Conservation (phyloP, 1,284 basidiomycete species). For the Athelia psychrophila region DNA sequence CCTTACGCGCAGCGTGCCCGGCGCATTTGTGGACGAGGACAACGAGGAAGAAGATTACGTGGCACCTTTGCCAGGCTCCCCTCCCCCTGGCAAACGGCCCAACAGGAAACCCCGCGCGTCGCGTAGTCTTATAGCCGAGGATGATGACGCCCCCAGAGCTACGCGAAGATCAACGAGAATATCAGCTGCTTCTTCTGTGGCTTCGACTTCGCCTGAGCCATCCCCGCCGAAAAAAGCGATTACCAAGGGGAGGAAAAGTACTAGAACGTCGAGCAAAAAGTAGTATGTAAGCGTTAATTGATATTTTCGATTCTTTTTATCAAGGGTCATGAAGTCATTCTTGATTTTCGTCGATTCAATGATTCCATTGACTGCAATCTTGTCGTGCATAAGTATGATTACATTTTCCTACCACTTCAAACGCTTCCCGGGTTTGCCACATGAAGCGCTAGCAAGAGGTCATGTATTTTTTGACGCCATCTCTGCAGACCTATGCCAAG, state of each 20-base stretch:
- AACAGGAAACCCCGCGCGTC: not conserved
- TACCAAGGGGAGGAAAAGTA: not conserved
- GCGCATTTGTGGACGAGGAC: slow-evolving; percentile 51
- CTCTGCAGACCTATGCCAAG: too few relatives aligned
- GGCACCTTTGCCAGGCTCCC: slow-evolving; percentile 45
- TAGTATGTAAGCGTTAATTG: not conserved
- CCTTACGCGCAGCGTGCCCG: slow-evolving; percentile 47
- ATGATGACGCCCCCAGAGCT: not conserved
- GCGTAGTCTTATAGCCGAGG: not conserved
- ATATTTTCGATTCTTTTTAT: too few relatives aligned
- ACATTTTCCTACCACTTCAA: too few relatives aligned
- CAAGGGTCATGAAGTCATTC: too few relatives aligned
- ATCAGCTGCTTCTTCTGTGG: not conserved
- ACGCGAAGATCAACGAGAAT: not conserved
- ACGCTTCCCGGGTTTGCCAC: too few relatives aligned
- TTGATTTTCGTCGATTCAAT: too few relatives aligned
- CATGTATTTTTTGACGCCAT: too few relatives aligned
- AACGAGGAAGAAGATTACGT: slow-evolving; percentile 47
- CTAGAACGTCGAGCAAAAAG: not conserved
- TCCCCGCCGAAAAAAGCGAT: not conserved
- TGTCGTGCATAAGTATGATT: too few relatives aligned
- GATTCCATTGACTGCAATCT: too few relatives aligned
- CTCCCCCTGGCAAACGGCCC: slow-evolving; percentile 16
- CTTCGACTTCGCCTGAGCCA: slow-evolving; percentile 1
- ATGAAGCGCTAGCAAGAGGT: too few relatives aligned